A percentile compares a stretch with the other conserved stretches of the same genome.
These are phyloP conservation scores for Crucibulum cyathiforme DNA, from an alignment of 1,284 basidiomycete species.

Conservation along the genomic window DNA sequence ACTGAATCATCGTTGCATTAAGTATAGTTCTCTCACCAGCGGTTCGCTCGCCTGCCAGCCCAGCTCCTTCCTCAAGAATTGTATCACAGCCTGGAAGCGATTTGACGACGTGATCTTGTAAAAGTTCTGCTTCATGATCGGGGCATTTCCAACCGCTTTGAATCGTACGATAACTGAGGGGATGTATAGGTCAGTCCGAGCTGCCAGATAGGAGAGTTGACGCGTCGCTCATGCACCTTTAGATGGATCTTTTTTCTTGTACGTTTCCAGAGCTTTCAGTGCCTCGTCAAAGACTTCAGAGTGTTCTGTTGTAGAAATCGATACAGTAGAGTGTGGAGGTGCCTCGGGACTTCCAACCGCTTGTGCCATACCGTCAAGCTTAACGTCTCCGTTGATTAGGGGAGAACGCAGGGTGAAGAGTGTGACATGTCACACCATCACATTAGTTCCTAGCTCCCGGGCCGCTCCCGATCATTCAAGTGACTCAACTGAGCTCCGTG, in stretches of 20 bases:
- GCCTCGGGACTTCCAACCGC: conserved; percentile 47
- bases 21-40: conserved; percentile 62
- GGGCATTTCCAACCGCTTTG: conserved; percentile 98
- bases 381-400: neutral
- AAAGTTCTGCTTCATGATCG: conserved; percentile 98
- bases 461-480: too few species aligned
- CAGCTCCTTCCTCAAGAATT: conserved; percentile 90
- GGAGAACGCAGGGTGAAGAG: too few species aligned
- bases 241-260: conserved; percentile 83
- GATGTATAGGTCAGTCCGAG: neutral
- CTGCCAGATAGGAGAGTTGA: conserved; percentile 1
- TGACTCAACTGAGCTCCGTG: too few species aligned
- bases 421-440: too few species aligned
- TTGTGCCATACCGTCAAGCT: conserved; percentile 20
- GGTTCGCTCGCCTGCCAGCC: conserved; percentile 89
- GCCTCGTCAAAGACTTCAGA: conserved; percentile 58
- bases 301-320: conserved; percentile 51
- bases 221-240: conserved; percentile 60
- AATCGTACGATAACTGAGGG: conserved; percentile 91
- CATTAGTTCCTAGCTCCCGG: too few species aligned
- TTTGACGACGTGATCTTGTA: conserved; percentile 97
- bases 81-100: conserved; percentile 94
- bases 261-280: conserved; percentile 76
- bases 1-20: neutral
- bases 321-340: conserved; percentile 46